These are phyloP conservation scores for Ustilago xerochloae DNA, from an alignment of 1,284 basidiomycete genomes.

Conservation along the genomic window DNA sequence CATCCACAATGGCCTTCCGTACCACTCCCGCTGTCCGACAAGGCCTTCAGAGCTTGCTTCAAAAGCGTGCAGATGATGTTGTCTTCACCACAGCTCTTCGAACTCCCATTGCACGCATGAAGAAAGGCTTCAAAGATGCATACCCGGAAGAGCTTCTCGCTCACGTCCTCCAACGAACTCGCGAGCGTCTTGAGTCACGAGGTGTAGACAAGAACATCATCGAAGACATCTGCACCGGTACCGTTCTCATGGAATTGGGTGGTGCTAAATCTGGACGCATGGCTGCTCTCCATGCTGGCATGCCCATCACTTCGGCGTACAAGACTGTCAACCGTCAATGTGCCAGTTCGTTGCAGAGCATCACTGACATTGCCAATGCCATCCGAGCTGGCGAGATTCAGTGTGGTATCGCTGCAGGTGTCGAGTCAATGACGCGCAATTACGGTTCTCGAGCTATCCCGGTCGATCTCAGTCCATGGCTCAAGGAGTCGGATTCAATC, in stretches of 20 bases:
- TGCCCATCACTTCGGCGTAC: conserved; percentile 42
- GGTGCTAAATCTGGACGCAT: conserved; percentile 68
- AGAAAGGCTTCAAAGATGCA: conserved; percentile 67
- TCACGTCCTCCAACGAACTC: conserved; percentile 64
- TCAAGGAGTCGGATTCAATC: conserved; percentile 57
- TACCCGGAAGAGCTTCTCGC: conserved; percentile 67
- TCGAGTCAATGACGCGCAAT: conserved; percentile 66
- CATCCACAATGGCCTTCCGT: conserved; percentile 54
- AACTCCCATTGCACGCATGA: conserved; percentile 68
- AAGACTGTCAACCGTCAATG: conserved; percentile 69
- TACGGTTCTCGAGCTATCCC: conserved; percentile 67
- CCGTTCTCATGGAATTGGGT: conserved; percentile 69
- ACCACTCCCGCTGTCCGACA: conserved; percentile 28
- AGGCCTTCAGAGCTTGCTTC: conserved; percentile 51
- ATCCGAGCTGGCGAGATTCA: conserved; percentile 65
- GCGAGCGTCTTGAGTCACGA: conserved; percentile 62
- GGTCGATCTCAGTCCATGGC: conserved; percentile 61
- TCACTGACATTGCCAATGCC: conserved; percentile 67
- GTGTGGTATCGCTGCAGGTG: conserved; percentile 63
- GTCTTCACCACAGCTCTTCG: conserved; percentile 68
- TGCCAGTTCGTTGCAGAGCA: conserved; percentile 67
- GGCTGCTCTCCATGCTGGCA: conserved; percentile 68
- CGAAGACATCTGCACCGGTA: conserved; percentile 68
- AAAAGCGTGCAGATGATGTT: conserved; percentile 62
- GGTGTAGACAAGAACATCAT: conserved; percentile 67